Evolutionary conservation across 2,329 filamentous ascomycete genomes (phyloP), one percentile per base, ranked within the genome.

Genomic region (Grosmannia clavigera): DNA sequence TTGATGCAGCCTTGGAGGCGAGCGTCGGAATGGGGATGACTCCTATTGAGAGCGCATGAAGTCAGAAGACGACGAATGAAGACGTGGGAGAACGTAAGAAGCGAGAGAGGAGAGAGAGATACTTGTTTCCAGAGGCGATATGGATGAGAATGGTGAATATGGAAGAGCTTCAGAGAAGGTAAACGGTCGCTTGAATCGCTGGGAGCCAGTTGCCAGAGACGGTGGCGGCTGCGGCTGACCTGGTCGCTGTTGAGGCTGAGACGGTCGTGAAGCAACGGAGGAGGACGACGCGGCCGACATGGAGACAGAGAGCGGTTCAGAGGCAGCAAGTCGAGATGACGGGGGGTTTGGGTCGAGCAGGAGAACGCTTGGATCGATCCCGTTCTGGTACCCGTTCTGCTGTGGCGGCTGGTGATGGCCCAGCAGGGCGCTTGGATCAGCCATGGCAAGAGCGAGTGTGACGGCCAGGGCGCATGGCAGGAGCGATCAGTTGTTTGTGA

Each of bases 71-170:
- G 56, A 5, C 10, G 29, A 25, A 10, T 60, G 53, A 46, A 46
- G 19, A 46, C 12, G 61, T 55, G 55, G 61, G 61, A 60, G 53
- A 56, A 40, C 3, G 35, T 62, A 56, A 61, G 55, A 52, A 27
- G 58, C 65, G 50, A n/a, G 65, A 58, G 56, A 60, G 22, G 38
- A 22, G 43, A 46, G 29, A 55, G 53, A 58, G 77, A 64, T 73
- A 91, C 89, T 84, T 65, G 87, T 81, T 70, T 87, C 83, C 71
- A 92, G 90, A 3, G 89, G 88, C 58, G 89, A 80, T 56, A 92
- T 86, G 3, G 88, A 90, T 56, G 86, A 88, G 69, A 92, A 86
- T 29, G 90, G 89, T 58, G 88, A 89, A 72, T 85, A 92, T n/a
- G 88, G 87, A 54, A 94, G 77, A 35, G 88, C 88, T 68, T 94